These are phyloP conservation scores for Coemansia sp. DNA, from an alignment of 192 early-diverging fungal genomes.

Conservation along the genomic window DNA sequence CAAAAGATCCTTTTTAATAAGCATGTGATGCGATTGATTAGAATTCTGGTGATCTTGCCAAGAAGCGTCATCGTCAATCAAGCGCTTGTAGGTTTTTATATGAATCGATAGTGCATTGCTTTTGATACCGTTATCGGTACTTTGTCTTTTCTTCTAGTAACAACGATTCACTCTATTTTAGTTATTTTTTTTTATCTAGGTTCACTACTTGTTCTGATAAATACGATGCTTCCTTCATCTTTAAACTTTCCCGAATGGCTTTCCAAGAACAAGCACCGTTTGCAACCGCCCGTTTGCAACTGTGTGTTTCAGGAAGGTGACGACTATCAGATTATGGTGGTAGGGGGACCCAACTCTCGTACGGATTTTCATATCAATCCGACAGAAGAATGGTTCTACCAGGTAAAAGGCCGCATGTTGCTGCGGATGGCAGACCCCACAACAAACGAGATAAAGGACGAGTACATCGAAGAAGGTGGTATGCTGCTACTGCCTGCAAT, in stretches of 20 bases:
- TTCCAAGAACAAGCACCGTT: conserved; percentile 72
- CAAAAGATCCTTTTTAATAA: neutral
- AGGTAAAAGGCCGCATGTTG: conserved; percentile 91
- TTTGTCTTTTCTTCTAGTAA: neutral
- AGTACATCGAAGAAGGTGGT: conserved; percentile 87
- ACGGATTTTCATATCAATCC: conserved; percentile 97
- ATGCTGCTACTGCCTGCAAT: conserved; percentile 94
- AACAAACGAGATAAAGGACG: conserved; percentile 69
- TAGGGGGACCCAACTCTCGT: conserved; percentile 92
- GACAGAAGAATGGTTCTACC: conserved; percentile 99
- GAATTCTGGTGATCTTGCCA: no score
- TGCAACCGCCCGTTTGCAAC: conserved; percentile 96
- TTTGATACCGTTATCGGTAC: neutral
- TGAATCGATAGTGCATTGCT: no score
- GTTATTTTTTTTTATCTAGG: neutral
- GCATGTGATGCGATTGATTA: no score
- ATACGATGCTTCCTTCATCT: conserved; percentile 63
- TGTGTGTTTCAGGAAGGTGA: conserved; percentile 77
- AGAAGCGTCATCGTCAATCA: no score
- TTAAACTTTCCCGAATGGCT: conserved; percentile 94
- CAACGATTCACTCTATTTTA: neutral
- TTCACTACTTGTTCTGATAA: neutral
- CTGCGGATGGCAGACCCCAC: conserved; percentile 81
- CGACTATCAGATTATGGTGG: conserved; percentile 90
- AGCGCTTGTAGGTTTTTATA: no score